Evolutionary conservation across 75 land plant genomes (phyloP).

Genomic region (Picea glauca): DNA sequence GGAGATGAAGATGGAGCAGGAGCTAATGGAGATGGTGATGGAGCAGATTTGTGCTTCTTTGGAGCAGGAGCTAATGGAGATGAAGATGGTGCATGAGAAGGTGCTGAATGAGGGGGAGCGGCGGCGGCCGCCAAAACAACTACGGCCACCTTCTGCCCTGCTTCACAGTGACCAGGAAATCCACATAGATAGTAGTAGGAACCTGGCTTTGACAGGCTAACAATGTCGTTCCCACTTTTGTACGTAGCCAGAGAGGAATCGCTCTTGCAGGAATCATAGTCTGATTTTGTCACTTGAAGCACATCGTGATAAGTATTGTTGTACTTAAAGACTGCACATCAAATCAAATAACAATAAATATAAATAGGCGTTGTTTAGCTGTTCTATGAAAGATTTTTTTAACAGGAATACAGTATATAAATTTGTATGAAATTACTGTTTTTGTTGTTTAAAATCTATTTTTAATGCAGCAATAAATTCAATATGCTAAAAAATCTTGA

Average conservation of each 20-base stretch:
- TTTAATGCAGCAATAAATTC: no score
- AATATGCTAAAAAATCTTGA: no score
- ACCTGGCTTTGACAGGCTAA: slow-evolving; percentile 32
- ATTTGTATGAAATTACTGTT: no score
- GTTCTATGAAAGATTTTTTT: no score
- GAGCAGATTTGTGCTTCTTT: no score
- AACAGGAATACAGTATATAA: no score
- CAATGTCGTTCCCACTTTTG: slow-evolving; percentile 51
- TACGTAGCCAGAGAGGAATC: slow-evolving; percentile 32
- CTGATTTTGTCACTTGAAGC: slow-evolving; percentile 47
- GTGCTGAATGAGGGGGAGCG: background rate
- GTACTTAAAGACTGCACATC: slow-evolving; percentile 53
- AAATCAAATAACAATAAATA: background rate
- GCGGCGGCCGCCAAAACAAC: slow-evolving; percentile 10
- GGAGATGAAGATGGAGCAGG: background rate
- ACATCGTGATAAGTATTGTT: slow-evolving; percentile 54
- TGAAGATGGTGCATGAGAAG: slow-evolving; percentile 8
- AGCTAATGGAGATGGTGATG: no score
- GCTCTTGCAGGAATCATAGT: slow-evolving; percentile 49
- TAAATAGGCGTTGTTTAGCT: no score
- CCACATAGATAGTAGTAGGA: slow-evolving; percentile 70
- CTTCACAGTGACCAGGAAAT: slow-evolving; percentile 62
- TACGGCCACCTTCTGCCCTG: slow-evolving; percentile 64
- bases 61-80: background rate
- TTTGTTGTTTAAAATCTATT: no score